phyloP scores from a whole-genome alignment of 2,329 filamentous ascomycete species.

The Pezicula carpinea region DNA sequence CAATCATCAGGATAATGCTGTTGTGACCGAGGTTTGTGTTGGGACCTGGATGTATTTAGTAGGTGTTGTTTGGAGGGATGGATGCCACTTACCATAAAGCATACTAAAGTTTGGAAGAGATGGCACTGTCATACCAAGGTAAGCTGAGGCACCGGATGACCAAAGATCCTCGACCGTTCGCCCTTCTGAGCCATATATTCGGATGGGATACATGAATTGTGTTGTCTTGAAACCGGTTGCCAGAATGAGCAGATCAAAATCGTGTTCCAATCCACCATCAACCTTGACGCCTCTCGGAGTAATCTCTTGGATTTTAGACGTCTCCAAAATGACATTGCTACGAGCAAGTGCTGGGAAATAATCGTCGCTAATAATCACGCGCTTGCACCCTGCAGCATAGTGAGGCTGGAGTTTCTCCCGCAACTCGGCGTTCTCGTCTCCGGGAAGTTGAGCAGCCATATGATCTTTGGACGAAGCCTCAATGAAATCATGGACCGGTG shows the following conservation, averaged over 20 bases:
- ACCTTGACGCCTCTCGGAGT: constrained; percentile 42
- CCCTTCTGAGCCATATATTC: constrained; percentile 41
- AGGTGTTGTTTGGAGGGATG: constrained; percentile 20
- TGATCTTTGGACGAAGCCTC: constrained; percentile 35
- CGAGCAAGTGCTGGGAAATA: constrained; percentile 46
- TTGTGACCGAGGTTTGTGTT: constrained; percentile 45
- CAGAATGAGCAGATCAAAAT: constrained; percentile 51
- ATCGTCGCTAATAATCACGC: constrained; percentile 50
- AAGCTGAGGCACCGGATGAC: constrained; percentile 45
- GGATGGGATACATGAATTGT: constrained; percentile 54
- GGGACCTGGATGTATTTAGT: constrained; percentile 32
- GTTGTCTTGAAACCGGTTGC: constrained; percentile 56
- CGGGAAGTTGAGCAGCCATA: constrained; percentile 43
- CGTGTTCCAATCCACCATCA: constrained; percentile 33
- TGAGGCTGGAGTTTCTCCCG: constrained; percentile 48
- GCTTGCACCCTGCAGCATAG: constrained; percentile 50
- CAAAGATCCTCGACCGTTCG: constrained; percentile 45
- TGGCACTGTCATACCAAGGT: constrained; percentile 46
- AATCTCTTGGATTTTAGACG: constrained; percentile 40
- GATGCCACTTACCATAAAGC: constrained; percentile 45
- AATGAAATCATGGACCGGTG: constrained; percentile 10
- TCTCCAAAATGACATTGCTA: constrained; percentile 47
- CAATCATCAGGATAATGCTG: constrained; percentile 58
- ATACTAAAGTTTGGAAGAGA: constrained; percentile 51
- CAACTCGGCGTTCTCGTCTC: constrained; percentile 38